Evolutionary conservation across 176 grass and related monocot genomes (phyloP).

Genomic region (Rhipidocladum racemiflorum): DNA sequence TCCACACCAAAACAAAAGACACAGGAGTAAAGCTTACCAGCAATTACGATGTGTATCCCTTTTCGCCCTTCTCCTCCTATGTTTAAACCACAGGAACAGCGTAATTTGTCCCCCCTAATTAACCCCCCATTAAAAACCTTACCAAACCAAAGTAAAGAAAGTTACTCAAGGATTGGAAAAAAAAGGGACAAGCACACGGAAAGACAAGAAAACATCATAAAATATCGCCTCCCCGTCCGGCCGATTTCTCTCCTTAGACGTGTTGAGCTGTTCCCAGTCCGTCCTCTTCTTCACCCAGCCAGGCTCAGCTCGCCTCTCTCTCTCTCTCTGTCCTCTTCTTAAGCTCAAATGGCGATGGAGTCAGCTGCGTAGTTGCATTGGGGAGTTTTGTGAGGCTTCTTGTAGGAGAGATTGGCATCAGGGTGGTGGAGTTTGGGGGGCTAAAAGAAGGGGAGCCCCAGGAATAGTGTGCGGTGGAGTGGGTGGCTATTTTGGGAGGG

Average conservation of each 20-base stretch:
- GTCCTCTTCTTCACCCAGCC: neutral
- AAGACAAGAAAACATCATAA: conserved; percentile 2
- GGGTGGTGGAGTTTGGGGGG: neutral
- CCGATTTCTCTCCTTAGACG: conserved; percentile 40
- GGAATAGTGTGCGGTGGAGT: conserved; percentile 41
- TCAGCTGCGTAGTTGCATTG: conserved; percentile 8
- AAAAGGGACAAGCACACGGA: conserved; percentile 14
- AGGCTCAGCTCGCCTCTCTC: conserved; percentile 12
- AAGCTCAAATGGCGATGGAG: conserved; percentile 28
- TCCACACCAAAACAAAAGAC: neutral
- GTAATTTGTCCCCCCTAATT: conserved; percentile 31
- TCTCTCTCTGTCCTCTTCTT: conserved; percentile 6
- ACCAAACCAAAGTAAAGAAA: neutral
- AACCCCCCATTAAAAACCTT: neutral
- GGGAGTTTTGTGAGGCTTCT: neutral
- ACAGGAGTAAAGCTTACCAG: neutral
- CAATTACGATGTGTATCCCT: neutral
- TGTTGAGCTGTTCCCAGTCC: conserved; percentile 77
- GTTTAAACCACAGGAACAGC: conserved; percentile 22
- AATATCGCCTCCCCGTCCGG: conserved; percentile 4
- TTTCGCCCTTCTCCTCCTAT: neutral
- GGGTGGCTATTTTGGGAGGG: conserved; percentile 35
- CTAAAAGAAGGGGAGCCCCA: neutral
- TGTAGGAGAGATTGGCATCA: neutral
- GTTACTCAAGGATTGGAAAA: neutral